Base-by-base conservation (phyloP, 2,329 filamentous ascomycete genomes). In the Verticillium klebahnii region DNA sequence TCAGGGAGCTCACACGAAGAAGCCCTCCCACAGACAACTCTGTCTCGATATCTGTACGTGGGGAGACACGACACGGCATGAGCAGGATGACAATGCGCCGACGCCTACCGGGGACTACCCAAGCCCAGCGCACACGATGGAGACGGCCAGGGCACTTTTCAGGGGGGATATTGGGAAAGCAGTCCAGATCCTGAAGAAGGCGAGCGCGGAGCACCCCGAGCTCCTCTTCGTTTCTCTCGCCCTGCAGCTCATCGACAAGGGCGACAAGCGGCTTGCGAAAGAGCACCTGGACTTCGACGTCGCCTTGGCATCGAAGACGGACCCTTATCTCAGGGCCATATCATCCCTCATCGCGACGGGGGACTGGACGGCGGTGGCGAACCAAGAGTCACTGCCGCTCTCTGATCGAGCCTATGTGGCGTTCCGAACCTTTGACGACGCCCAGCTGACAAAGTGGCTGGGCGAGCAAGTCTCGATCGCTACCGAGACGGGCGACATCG, bases 271-370 rank as follows among this genome's bases (percentile, higher is more conserved):
- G 50, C 67, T 78, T 4, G 74, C 74, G 52, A 80, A 80, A 64
- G 79, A 81, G 64, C 77, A 83, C 63, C 77, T 87, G 29, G 84
- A 86, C 67, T 84, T 86, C 67, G 84, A 87, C 70, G 82, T 85
- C 61, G 77, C 78, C 2, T 79, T 85, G 15, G 84, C 86, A 31
- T 85, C 83, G 62, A 85, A 89, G 64, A 87, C 88, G 0, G 90
- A 95, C 68, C 89, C 91, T 0, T 94, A 93, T 70, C 82, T 95
- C 29, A 88, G 91, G 61, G 91, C 90, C 6, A 89, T 95, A 57
- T 91, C 92, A 29, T 87, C 88, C 3, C 87, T 91, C 66, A 90
- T 95, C 64, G 87, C 89, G 11, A 91, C 88, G 0, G 89, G 89
- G 5, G 85, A 92, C 71, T 95, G 92, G 92, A 79, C 84, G 19